A percentile compares a stretch with the other conserved stretches of the same genome.
phyloP scores from a whole-genome alignment of 192 early-diverging fungal species.

The Coemansia aciculifera region DNA sequence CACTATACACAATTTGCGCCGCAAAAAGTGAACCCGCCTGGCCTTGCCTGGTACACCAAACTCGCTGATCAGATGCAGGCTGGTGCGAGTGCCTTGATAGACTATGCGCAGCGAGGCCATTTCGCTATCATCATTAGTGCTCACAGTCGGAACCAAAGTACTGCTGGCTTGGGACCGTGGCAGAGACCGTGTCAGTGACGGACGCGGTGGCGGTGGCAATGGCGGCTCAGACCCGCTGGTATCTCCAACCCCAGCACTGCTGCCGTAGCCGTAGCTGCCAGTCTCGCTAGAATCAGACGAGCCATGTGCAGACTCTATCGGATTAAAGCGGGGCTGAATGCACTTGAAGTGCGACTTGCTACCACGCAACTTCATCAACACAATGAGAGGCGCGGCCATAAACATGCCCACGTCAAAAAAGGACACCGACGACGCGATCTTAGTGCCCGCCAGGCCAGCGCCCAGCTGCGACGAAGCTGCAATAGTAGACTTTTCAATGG shows the following conservation, averaged over 20 bases:
- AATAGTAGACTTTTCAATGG: slow-evolving; percentile 35
- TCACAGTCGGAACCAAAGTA: background rate
- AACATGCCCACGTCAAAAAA: slow-evolving; percentile 52
- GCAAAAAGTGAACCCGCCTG: slow-evolving; percentile 76
- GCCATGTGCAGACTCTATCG: slow-evolving; percentile 3
- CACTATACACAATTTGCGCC: slow-evolving; percentile 84
- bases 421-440: slow-evolving; percentile 43
- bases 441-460: slow-evolving; percentile 26
- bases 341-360: slow-evolving; percentile 56
- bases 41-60: slow-evolving; percentile 59
- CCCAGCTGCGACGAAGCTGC: slow-evolving; percentile 4
- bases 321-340: slow-evolving; percentile 36
- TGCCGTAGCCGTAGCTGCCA: slow-evolving; percentile 3
- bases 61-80: slow-evolving; percentile 44
- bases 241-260: background rate
- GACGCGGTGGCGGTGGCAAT: background rate
- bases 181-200: background rate
- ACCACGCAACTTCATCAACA: slow-evolving; percentile 48
- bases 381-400: slow-evolving; percentile 38
- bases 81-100: slow-evolving; percentile 26
- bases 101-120: slow-evolving; percentile 31
- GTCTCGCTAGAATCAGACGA: slow-evolving; percentile 18
- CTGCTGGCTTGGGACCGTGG: background rate
- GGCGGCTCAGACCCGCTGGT: background rate
- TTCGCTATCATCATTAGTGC: background rate